Evolutionary conservation across 2,329 filamentous ascomycete species (phyloP), one percentile per base, ranked within the genome.

Genomic region (Botrytis elliptica): DNA sequence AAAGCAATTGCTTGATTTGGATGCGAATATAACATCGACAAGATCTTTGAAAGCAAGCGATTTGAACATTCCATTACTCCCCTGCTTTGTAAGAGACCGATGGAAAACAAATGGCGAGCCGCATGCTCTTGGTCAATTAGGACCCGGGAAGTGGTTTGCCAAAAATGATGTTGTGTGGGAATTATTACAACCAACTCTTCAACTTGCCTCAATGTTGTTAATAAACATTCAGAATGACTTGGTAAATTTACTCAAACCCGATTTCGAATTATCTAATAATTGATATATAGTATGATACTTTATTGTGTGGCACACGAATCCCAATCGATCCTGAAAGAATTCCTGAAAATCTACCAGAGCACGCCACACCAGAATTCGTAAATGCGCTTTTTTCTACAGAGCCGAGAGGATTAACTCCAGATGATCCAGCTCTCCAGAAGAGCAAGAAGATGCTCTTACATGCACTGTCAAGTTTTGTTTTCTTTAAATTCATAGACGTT

Each of bases 1-100:
- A 20, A 68, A 68, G 40, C 16, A 68, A 40, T 52, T 68, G 29
- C 66, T 68, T 57, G 66, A 68, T 57, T 44, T 68, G 38, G 66
- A 68, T 42, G 66, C 66, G 38, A 68, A 68, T 42, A 57, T 68
- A 42, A 68, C 66, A 25, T 42, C 49, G 18, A 33, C 49, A 25
- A 68, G 65, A 57, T 33, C 38, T 42, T 42, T 68, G 49, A 68
- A 57, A 49, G 36, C 4, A 42, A 57, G 36, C 14, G 38, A 68
- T 44, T 57, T 68, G 49, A 42, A 68, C 8, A 20, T 42, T 69
- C 66, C 49, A 12, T 42, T 69, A 33, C 49, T 42, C 9, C 66
- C 66, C 20, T 57, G 36, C 49, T 42, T 69, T 10, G 9, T 10
- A 42, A 69, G 66, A 18, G 7, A 20, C 8, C 46, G 36, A 7